phyloP scores from a whole-genome alignment of 2,329 filamentous ascomycete genomes.

The Diplodia corticola region DNA sequence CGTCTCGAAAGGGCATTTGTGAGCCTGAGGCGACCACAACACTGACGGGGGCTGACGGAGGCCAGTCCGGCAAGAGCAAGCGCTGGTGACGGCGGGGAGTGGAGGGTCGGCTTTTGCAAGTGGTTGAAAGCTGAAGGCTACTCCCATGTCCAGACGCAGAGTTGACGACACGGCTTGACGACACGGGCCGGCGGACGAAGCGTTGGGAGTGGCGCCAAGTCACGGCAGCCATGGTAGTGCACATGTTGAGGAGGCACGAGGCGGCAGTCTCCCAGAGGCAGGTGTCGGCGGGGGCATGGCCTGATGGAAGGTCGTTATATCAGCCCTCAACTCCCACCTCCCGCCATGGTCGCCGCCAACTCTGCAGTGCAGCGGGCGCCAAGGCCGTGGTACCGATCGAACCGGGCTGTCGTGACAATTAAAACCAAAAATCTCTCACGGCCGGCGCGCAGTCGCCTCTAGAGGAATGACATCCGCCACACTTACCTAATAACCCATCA shows the following conservation, averaged over 20 bases:
- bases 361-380: neutral
- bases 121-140: neutral
- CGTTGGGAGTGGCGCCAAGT: too few species aligned
- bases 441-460: neutral
- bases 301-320: neutral
- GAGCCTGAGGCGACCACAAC: neutral
- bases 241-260: too few species aligned
- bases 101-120: neutral
- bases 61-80: neutral
- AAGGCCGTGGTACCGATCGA: neutral
- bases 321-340: neutral
- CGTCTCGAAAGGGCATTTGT: neutral
- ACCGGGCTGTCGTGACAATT: neutral
- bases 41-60: neutral
- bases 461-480: conserved; percentile 18
- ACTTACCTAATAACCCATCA: conserved; percentile 19
- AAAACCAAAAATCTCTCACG: neutral
- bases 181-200: too few species aligned
- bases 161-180: neutral
- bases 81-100: neutral
- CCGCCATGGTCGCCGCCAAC: neutral
- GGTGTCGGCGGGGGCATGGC: neutral
- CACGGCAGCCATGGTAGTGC: too few species aligned
- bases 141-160: neutral
- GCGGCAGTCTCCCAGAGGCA: neutral